Percentiles rank a stretch among this genome's conserved stretches.
Evolutionary conservation across 2,329 filamentous ascomycete species (phyloP).

Genomic region (Pseudogymnoascus sp.): DNA sequence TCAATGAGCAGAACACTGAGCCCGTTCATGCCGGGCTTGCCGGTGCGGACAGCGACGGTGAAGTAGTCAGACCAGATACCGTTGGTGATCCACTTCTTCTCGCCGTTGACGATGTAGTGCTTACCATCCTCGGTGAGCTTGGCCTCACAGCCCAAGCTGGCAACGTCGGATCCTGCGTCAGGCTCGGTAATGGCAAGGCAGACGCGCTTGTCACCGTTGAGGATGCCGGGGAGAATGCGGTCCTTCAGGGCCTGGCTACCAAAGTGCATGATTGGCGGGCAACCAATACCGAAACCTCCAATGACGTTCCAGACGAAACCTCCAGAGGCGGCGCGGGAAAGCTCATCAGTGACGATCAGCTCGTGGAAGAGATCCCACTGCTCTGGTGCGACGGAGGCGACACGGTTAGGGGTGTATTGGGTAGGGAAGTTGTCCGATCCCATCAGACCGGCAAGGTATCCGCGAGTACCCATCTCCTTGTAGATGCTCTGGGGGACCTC

Average conservation of each 20-base stretch:
- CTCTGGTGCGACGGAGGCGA: conserved; percentile 74
- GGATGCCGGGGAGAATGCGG: conserved; percentile 78
- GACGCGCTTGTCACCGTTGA: conserved; percentile 91
- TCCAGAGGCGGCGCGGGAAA: conserved; percentile 80
- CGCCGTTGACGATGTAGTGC: conserved; percentile 98
- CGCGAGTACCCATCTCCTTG: conserved; percentile 88
- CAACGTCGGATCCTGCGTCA: conserved; percentile 90
- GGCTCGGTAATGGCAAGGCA: conserved; percentile 96
- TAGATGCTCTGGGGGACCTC: conserved; percentile 83
- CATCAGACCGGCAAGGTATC: conserved; percentile 87
- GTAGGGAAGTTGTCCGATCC: conserved; percentile 70
- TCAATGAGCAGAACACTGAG: conserved; percentile 88
- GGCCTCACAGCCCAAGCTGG: conserved; percentile 90
- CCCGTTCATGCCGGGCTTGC: conserved; percentile 83
- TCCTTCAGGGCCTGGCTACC: conserved; percentile 79
- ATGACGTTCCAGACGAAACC: conserved; percentile 96
- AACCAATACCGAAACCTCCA: conserved; percentile 92
- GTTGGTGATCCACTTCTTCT: conserved; percentile 99
- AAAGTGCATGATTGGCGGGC: conserved; percentile 85
- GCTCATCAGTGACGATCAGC: conserved; percentile 88
- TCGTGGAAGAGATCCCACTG: conserved; percentile 99
- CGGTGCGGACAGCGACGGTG: conserved; percentile 90
- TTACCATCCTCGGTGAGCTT: conserved; percentile 93
- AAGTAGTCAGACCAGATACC: conserved; percentile 97
- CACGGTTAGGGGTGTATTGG: conserved; percentile 61